Evolutionary conservation across 169 alveolate species (phyloP).

Genomic region (Eimeria praecox): DNA sequence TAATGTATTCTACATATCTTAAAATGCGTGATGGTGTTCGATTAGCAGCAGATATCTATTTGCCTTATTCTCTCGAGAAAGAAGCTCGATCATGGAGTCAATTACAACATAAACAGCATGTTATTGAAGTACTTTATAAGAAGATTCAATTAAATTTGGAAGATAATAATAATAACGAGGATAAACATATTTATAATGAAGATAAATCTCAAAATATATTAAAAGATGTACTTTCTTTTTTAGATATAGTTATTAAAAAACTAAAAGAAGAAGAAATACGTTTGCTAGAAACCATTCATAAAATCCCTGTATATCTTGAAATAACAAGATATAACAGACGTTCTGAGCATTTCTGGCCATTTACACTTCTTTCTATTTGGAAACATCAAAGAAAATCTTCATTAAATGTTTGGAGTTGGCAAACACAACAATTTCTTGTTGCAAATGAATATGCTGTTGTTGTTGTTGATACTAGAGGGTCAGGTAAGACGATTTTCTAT

Average conservation of each 20-base stretch:
- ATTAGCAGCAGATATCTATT: slow-evolving; percentile 86
- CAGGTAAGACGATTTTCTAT: too few species aligned
- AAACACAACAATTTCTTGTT: slow-evolving; percentile 83
- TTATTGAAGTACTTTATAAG: background rate
- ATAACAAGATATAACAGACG: slow-evolving; percentile 86
- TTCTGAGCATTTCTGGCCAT: slow-evolving; percentile 86
- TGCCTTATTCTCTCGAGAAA: slow-evolving; percentile 80
- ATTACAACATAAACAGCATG: background rate
- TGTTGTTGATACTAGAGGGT: slow-evolving; percentile 87
- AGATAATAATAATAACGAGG: background rate
- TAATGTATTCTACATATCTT: slow-evolving; percentile 83
- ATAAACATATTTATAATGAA: background rate
- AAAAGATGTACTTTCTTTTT: background rate
- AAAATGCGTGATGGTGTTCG: slow-evolving; percentile 86
- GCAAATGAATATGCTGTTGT: slow-evolving; percentile 86
- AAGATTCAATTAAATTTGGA: too few species aligned
- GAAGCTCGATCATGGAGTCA: background rate
- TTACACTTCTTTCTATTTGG: slow-evolving; percentile 86
- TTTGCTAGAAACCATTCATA: background rate
- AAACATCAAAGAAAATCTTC: slow-evolving; percentile 84
- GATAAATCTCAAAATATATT: background rate
- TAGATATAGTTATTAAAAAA: background rate
- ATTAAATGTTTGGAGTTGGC: slow-evolving; percentile 86
- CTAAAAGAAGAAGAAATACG: slow-evolving; percentile 33
- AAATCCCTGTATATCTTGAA: slow-evolving; percentile 82